A percentile compares a stretch with the other conserved stretches of the same genome.
These are phyloP conservation scores for Ogataea minuta DNA, from an alignment of 805 yeast species.

Conservation along the genomic window DNA sequence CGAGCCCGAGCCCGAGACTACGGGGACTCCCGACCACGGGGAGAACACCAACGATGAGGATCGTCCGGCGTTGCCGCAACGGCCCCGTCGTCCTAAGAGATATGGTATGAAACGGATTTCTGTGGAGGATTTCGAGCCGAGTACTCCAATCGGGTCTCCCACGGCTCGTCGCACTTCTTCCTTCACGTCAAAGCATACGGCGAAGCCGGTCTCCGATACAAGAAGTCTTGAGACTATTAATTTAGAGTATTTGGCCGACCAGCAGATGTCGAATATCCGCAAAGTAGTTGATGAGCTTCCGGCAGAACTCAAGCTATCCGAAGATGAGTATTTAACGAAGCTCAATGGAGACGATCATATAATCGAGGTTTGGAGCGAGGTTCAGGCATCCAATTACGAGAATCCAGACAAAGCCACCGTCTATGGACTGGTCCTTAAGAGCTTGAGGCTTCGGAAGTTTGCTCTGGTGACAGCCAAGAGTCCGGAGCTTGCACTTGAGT, in stretches of 20 bases:
- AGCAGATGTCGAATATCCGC: constrained; percentile 18
- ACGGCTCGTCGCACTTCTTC: neutral
- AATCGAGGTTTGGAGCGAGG: constrained; percentile 26
- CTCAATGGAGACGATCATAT: constrained; percentile 20
- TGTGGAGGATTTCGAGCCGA: constrained; percentile 17
- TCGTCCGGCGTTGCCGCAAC: constrained; percentile 14
- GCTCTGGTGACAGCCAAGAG: constrained; percentile 3
- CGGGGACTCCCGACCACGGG: too few species aligned
- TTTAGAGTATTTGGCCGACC: constrained; percentile 11
- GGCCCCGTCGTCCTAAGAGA: constrained; percentile 9
- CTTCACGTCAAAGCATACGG: neutral
- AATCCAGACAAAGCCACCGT: constrained; percentile 19
- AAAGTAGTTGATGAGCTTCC: constrained; percentile 11
- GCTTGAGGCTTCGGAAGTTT: constrained; percentile 14
- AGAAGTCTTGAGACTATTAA: constrained; percentile 7
- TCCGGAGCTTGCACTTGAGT: constrained; percentile 1
- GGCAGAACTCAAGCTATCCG: constrained; percentile 13
- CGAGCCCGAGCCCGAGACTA: too few species aligned
- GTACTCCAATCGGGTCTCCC: constrained; percentile 11
- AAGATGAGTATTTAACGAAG: constrained; percentile 19
- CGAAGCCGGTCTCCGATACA: neutral
- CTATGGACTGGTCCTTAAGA: constrained; percentile 19
- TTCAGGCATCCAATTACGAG: constrained; percentile 18
- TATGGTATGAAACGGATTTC: constrained; percentile 15
- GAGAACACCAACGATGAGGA: neutral